Conservation (phyloP, 257 asterid species). For the Solanum chiquidenum region DNA sequence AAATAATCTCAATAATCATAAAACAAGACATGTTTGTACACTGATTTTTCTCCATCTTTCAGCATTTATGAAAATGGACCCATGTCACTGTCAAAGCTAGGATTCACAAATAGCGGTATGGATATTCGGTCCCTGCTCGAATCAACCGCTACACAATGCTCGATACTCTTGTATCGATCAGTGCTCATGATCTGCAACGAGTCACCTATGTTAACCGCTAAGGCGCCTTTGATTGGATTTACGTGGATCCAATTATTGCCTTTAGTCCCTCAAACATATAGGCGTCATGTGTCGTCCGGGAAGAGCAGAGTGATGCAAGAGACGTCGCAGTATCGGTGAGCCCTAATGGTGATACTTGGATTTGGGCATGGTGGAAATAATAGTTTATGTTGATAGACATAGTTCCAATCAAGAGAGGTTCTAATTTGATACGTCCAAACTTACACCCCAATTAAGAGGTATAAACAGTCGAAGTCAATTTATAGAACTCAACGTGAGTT, state of each 20-base stretch:
- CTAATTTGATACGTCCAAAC: background rate
- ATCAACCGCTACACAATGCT: constrained; percentile 33
- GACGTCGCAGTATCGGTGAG: constrained; percentile 32
- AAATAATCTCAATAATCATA: constrained; percentile 39
- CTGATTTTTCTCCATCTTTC: constrained; percentile 27
- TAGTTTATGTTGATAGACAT: constrained; percentile 18
- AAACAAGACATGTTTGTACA: constrained; percentile 24
- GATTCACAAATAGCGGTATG: constrained; percentile 31
- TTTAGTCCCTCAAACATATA: constrained; percentile 24
- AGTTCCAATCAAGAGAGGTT: constrained; percentile 31
- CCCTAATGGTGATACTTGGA: constrained; percentile 39
- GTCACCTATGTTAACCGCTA: constrained; percentile 40
- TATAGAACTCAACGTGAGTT: no score
- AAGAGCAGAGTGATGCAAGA: constrained; percentile 39
- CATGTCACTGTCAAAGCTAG: constrained; percentile 18
- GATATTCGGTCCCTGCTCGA: constrained; percentile 26
- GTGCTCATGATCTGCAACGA: constrained; percentile 41
- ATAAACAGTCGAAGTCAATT: no score
- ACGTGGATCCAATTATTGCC: constrained; percentile 33
- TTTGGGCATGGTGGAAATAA: constrained; percentile 35
- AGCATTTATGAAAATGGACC: constrained; percentile 32
- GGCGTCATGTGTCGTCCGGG: constrained; percentile 47
- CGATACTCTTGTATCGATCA: constrained; percentile 40
- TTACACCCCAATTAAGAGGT: no score
- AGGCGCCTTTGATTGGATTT: constrained; percentile 28